phyloP scores from a whole-genome alignment of 2,329 filamentous ascomycete species.

The Epichloe aotearoae region DNA sequence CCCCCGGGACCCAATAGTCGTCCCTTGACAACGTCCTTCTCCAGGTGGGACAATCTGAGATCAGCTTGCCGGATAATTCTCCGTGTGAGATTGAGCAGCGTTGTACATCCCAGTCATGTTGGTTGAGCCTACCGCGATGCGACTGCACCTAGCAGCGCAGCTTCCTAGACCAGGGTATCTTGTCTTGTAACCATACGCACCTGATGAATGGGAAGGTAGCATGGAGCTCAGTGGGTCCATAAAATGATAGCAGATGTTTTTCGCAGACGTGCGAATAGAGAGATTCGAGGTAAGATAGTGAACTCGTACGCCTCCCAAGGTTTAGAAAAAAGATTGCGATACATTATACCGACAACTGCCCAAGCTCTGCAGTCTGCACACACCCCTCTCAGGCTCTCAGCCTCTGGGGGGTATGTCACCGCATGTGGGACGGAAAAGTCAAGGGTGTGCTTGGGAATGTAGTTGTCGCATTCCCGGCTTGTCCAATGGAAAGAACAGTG shows the following conservation, averaged over 20 bases:
- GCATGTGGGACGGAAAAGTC: background rate
- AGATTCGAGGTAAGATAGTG: background rate
- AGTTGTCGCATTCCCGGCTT: conserved; percentile 5
- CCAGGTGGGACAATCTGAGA: conserved; percentile 1
- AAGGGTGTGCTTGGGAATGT: conserved; percentile 3
- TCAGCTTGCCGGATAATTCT: conserved; percentile 6
- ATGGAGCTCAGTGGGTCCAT: conserved; percentile 4
- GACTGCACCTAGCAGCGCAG: background rate
- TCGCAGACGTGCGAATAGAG: conserved; percentile 5
- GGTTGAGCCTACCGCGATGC: background rate
- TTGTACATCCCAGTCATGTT: conserved; percentile 3
- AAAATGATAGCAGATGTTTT: conserved; percentile 2
- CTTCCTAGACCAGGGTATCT: conserved; percentile 4
- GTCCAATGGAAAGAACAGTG: background rate
- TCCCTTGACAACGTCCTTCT: background rate
- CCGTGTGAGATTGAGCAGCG: conserved; percentile 7
- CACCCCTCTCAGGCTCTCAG: background rate
- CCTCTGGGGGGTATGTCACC: background rate
- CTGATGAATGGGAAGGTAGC: conserved; percentile 3
- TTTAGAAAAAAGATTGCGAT: background rate
- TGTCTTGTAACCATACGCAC: background rate
- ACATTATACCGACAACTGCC: background rate
- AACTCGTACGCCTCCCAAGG: conserved; percentile 1
- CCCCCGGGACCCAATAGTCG: background rate
- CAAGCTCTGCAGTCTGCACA: background rate